These are phyloP conservation scores for Metschnikowia matae DNA, from an alignment of 805 yeast genomes.

Conservation along the genomic window DNA sequence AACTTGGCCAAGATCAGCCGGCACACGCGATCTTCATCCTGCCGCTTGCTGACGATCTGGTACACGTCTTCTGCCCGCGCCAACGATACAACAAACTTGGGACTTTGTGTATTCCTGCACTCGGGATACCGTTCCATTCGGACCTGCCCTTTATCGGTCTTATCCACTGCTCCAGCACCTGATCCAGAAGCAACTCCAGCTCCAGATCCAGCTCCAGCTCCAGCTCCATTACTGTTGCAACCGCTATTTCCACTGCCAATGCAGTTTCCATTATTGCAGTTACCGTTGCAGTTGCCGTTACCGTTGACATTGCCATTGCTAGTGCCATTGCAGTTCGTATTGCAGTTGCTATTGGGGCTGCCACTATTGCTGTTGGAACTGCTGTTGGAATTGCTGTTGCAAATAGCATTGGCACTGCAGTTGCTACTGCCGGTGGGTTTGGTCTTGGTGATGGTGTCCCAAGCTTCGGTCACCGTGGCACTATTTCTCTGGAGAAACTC, in stretches of 20 bases:
- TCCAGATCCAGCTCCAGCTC: not conserved
- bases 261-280: too few species aligned
- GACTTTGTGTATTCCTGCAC: conserved; percentile 39
- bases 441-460: not conserved
- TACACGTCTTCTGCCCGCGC: conserved; percentile 61
- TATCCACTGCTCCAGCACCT: not conserved
- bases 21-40: conserved; percentile 65
- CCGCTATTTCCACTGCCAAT: too few species aligned
- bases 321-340: too few species aligned
- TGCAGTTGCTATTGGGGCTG: too few species aligned
- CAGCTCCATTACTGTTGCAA: not conserved
- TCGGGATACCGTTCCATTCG: not conserved
- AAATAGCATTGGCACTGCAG: too few species aligned
- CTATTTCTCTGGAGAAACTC: conserved; percentile 1
- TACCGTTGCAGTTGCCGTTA: too few species aligned
- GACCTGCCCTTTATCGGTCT: not conserved
- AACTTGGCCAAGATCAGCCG: conserved; percentile 44
- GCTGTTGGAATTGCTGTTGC: too few species aligned
- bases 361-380: too few species aligned
- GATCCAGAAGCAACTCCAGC: not conserved
- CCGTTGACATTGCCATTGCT: too few species aligned
- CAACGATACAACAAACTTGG: conserved; percentile 60
- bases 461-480: conserved; percentile 2
- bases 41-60: conserved; percentile 53
- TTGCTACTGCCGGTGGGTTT: not conserved